Conservation (phyloP, 768 basidiomycete species). For the Auricularia sp. region DNA sequence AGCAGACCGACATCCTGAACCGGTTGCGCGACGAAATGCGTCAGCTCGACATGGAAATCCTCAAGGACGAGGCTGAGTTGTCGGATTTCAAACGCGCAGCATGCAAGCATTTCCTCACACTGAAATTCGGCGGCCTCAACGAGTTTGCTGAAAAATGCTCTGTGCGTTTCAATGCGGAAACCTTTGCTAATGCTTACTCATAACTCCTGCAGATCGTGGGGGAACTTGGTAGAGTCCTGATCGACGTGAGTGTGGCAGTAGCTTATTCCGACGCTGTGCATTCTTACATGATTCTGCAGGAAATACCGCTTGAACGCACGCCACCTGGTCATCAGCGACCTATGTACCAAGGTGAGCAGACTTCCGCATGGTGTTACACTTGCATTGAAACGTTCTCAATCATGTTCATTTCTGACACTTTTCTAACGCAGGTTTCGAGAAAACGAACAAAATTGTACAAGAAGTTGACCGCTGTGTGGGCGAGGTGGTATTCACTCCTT, state of each 20-base stretch:
- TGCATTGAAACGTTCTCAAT: background rate
- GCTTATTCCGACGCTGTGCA: too few species aligned
- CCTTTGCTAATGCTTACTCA: conserved; percentile 4
- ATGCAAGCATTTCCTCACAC: conserved; percentile 58
- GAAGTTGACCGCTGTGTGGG: conserved; percentile 40
- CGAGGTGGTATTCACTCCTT: conserved; percentile 8
- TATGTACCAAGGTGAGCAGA: conserved; percentile 52
- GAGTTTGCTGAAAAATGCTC: conserved; percentile 78
- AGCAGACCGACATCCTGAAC: conserved; percentile 65
- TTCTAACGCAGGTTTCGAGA: conserved; percentile 17
- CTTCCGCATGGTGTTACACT: background rate
- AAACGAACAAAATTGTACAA: conserved; percentile 46
- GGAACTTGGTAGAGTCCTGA: conserved; percentile 36
- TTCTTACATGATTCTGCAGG: conserved; percentile 26
- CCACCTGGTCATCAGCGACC: conserved; percentile 69
- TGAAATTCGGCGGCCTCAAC: conserved; percentile 80
- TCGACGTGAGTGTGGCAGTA: conserved; percentile 22
- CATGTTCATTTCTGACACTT: background rate
- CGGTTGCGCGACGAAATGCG: conserved; percentile 67
- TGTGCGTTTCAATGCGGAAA: conserved; percentile 18
- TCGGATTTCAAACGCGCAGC: conserved; percentile 75
- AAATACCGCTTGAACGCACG: conserved; percentile 72
- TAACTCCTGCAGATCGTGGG: conserved; percentile 32
- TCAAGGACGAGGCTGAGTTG: conserved; percentile 64
- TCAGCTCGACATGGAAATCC: conserved; percentile 68